Conservation (phyloP, 768 basidiomycete genomes). For the Xerocomellus dryophilus region DNA sequence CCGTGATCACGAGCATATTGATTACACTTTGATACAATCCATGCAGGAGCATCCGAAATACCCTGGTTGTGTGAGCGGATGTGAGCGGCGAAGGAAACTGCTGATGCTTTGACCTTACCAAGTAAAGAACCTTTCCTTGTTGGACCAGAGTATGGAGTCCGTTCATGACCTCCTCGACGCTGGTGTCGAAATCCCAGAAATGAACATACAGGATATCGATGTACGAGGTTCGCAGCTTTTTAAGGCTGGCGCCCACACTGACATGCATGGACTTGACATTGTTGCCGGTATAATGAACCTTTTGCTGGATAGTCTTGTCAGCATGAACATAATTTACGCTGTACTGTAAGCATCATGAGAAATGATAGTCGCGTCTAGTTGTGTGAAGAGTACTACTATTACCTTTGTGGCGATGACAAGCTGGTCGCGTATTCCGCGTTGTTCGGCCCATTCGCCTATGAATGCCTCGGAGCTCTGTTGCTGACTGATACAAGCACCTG, state of each 20-base stretch:
- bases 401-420: conserved; percentile 46
- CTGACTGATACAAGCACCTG: conserved; percentile 32
- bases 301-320: conserved; percentile 14
- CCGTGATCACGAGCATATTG: conserved; percentile 49
- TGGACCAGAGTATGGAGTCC: conserved; percentile 40
- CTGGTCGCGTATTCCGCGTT: conserved; percentile 41
- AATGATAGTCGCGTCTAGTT: neutral
- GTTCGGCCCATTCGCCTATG: conserved; percentile 49
- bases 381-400: neutral
- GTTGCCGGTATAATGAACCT: conserved; percentile 36
- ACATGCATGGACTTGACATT: conserved; percentile 31
- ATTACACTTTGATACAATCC: conserved; percentile 46
- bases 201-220: conserved; percentile 56
- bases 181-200: conserved; percentile 45
- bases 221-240: conserved; percentile 54
- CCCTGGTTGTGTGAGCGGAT: conserved; percentile 25
- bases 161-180: conserved; percentile 45
- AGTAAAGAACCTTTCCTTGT: conserved; percentile 42
- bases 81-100: neutral
- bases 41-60: conserved; percentile 43
- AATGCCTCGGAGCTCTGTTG: conserved; percentile 51
- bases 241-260: conserved; percentile 23
- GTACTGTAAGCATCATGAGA: conserved; percentile 7
- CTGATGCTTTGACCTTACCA: conserved; percentile 14
- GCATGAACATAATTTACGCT: conserved; percentile 13